Evolutionary conservation across 2,329 filamentous ascomycete genomes (phyloP), one percentile per base, ranked within the genome.

Genomic region (Colletotrichum viniferum): DNA sequence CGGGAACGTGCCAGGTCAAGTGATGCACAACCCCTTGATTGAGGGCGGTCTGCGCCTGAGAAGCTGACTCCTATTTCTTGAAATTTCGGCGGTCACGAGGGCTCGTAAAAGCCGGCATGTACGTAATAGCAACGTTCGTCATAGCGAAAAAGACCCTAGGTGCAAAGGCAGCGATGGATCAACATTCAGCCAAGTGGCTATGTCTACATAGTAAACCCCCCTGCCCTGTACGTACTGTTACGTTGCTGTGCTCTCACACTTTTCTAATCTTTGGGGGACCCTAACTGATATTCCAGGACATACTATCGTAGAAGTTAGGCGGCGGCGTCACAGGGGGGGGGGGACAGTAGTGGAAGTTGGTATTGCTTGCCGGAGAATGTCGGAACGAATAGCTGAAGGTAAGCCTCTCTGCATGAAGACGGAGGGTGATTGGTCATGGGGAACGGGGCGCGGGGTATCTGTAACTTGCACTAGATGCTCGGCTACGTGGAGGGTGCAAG

Each of bases 361-460:
- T 30, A 64, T 73, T 70, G 38, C 61, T 43, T 52, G 36, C 52
- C 76, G 76, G 76, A 66, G 69, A 61, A 77, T 67, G 56, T 77
- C 76, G 76, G 76, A 77, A 73, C 43, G 21, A 48, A 24, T 52
- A 67, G 55, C n/a, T 43, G 62, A 36, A 67, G 36, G 30, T 38
- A 32, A 76, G 75, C 68, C 52, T 72, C 63, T 65, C 12, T 69
- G 69, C 61, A 65, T 73, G 34, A 58, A 73, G 24, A 24, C 8
- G 12, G 21, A 6, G 38, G n/a, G 14, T 68, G 55, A 76, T 76
- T 77, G 69, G 73, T 5, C 61, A 30, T 16, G 10, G 38, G 34
- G 12, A 14, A 9, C 32, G 65, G 69, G 55, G 32, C 74, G 74
- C 70, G 69, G 73, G 73, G 73, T 76, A 76, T 30, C 26, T 58